Evolutionary conservation across 805 yeast species (phyloP), one percentile per base, ranked within the genome.

Genomic region (Kodamaea nitidulidarum): DNA sequence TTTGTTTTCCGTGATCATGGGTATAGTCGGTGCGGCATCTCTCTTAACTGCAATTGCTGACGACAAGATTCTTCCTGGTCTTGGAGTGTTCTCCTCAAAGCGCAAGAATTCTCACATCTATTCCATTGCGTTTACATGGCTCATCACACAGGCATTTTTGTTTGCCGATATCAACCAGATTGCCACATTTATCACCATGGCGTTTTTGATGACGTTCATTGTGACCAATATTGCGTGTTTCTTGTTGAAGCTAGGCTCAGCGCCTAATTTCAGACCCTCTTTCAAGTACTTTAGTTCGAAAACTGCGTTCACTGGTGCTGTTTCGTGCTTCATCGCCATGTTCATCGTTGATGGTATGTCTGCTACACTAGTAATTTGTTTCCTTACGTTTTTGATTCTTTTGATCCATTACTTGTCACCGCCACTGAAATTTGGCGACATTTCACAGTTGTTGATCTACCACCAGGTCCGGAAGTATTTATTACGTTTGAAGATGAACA

Each of bases 341-440:
- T 85, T 88, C 53, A 80, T 88, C 30, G 96, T 95, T 3, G 98
- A 93, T 64, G 95, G 96, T 25, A 53, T 84, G 11, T 85, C 95
- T 2, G 98, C 98, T 0, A 70, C 87, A 2, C 70, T 82, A 22
- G 81, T 90, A 17, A 75, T 88, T 18, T 62, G 81, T 8, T 76
- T 82, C 39, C 69, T 88, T 50, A 58, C 78, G 28, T 65, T 81
- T 12, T 63, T 93, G 31, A 84, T 93, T 49, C 55, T 88, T 32
- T 58, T 84, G 39, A 93, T 93, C 47, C 98, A 93, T 58, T 88
- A 88, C 54, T 74, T 79, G 36, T 84, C 96, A 8, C 96, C 97
- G 2, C 97, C 98, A 4, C 88, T 88, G 56, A 84, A 90, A 24
- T 93, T 96, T 90, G 99, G 99, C 25, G 99, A 93, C 61, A 97